phyloP scores from a whole-genome alignment of 345 rosid genomes.

The Gossypium herbaceum region DNA sequence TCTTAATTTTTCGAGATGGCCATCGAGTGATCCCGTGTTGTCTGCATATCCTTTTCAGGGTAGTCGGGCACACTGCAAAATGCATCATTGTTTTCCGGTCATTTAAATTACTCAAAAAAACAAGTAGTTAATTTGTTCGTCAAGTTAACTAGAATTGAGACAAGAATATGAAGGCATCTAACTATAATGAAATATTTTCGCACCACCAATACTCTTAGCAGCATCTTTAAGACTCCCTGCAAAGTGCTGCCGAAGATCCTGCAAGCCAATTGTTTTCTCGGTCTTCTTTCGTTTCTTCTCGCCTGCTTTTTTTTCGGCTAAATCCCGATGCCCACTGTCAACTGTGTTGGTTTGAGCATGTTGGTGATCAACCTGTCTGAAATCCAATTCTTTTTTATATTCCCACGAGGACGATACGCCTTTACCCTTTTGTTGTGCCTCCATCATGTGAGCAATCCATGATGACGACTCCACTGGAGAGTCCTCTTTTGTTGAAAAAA shows the following conservation, averaged over 20 bases:
- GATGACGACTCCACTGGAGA: slow-evolving; percentile 45
- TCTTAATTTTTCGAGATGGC: slow-evolving; percentile 97
- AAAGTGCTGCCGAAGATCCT: slow-evolving; percentile 77
- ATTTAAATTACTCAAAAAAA: not conserved
- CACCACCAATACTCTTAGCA: slow-evolving; percentile 94
- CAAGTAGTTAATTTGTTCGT: not conserved
- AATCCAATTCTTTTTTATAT: slow-evolving; percentile 42
- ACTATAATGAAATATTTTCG: slow-evolving; percentile 26
- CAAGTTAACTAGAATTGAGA: not conserved
- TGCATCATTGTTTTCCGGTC: not conserved
- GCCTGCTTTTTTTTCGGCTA: slow-evolving; percentile 42
- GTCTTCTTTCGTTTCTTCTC: slow-evolving; percentile 64
- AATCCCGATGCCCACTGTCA: slow-evolving; percentile 20
- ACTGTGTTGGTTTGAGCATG: slow-evolving; percentile 21
- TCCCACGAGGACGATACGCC: slow-evolving; percentile 56
- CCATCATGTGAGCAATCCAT: slow-evolving; percentile 53
- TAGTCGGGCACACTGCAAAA: slow-evolving; percentile 93
- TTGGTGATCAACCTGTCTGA: slow-evolving; percentile 31
- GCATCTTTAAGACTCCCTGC: slow-evolving; percentile 98
- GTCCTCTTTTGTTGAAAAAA: slow-evolving; percentile 38
- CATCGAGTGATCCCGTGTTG: slow-evolving; percentile 86
- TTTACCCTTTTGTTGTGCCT: slow-evolving; percentile 58
- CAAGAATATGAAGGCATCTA: slow-evolving; percentile 15
- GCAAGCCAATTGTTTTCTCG: slow-evolving; percentile 83
- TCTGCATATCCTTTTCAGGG: slow-evolving; percentile 94